These are phyloP conservation scores for Huntiella moniliformis DNA, from an alignment of 2,329 filamentous ascomycete species.

Conservation along the genomic window DNA sequence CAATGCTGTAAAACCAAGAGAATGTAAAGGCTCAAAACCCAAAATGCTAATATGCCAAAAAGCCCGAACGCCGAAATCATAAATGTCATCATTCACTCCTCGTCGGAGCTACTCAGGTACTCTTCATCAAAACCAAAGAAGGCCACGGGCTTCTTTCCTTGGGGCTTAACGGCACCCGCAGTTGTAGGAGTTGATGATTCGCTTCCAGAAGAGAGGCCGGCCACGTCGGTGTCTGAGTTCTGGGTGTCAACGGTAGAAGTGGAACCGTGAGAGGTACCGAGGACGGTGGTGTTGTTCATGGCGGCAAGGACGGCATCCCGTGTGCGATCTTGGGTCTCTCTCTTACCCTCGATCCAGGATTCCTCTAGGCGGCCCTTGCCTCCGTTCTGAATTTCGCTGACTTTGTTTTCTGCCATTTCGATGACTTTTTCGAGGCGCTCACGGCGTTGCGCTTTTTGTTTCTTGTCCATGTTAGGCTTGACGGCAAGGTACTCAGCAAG, in stretches of 20 bases:
- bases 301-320: slow-evolving; percentile 54
- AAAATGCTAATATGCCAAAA: neutral
- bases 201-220: too few species aligned
- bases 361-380: slow-evolving; percentile 54
- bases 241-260: slow-evolving; percentile 17
- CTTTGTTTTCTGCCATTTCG: slow-evolving; percentile 60
- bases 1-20: neutral
- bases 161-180: too few species aligned
- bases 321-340: slow-evolving; percentile 72
- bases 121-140: slow-evolving; percentile 67
- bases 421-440: slow-evolving; percentile 80
- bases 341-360: slow-evolving; percentile 89
- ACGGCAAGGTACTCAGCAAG: slow-evolving; percentile 87
- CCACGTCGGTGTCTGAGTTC: too few species aligned
- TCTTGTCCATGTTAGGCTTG: slow-evolving; percentile 92
- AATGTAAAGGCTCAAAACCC: too few species aligned
- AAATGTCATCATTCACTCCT: slow-evolving; percentile 16
- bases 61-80: neutral
- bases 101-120: slow-evolving; percentile 44
- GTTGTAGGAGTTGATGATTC: too few species aligned
- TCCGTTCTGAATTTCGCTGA: slow-evolving; percentile 66
- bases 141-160: slow-evolving; percentile 18
- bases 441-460: slow-evolving; percentile 71
- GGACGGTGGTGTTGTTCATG: slow-evolving; percentile 45
- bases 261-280: slow-evolving; percentile 32